phyloP scores from a whole-genome alignment of 2,329 filamentous ascomycete genomes.

The Colletotrichum melonis region DNA sequence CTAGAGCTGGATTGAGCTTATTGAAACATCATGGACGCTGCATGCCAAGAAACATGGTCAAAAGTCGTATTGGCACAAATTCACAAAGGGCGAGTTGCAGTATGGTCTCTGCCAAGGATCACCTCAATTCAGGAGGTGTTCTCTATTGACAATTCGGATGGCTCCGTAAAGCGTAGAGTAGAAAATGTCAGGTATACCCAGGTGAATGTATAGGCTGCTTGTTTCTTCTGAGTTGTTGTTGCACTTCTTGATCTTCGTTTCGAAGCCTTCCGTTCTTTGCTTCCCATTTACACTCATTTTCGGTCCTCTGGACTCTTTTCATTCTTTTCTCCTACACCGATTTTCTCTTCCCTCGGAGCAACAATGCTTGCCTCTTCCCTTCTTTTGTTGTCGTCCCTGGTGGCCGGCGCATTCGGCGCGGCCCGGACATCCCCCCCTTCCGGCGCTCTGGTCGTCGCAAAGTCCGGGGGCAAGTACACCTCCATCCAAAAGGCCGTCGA shows the following conservation, averaged over 20 bases:
- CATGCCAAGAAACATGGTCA: conserved; percentile 13
- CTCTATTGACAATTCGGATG: not conserved
- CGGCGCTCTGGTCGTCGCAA: conserved; percentile 46
- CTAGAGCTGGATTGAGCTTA: conserved; percentile 23
- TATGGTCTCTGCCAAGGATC: conserved; percentile 2
- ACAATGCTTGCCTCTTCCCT: conserved; percentile 24
- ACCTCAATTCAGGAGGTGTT: not conserved
- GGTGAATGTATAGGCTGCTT: not conserved
- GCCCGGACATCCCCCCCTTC: conserved; percentile 44
- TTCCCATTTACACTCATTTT: conserved; percentile 8
- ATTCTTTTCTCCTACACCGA: conserved; percentile 8
- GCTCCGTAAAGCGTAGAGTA: not conserved
- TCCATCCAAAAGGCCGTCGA: conserved; percentile 64
- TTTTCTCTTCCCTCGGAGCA: conserved; percentile 1
- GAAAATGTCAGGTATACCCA: conserved; percentile 2
- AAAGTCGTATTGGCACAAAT: not conserved
- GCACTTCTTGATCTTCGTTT: conserved; percentile 3
- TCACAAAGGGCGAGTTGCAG: not conserved
- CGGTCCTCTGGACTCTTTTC: conserved; percentile 16
- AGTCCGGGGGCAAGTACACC: conserved; percentile 40
- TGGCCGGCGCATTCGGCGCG: conserved; percentile 36
- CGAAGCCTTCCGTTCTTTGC: conserved; percentile 22
- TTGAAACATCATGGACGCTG: conserved; percentile 12
- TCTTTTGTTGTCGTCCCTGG: conserved; percentile 33
- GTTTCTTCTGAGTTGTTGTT: conserved; percentile 3